Conservation (phyloP, 306 rosid genomes). For the Ceratonia siliqua region DNA sequence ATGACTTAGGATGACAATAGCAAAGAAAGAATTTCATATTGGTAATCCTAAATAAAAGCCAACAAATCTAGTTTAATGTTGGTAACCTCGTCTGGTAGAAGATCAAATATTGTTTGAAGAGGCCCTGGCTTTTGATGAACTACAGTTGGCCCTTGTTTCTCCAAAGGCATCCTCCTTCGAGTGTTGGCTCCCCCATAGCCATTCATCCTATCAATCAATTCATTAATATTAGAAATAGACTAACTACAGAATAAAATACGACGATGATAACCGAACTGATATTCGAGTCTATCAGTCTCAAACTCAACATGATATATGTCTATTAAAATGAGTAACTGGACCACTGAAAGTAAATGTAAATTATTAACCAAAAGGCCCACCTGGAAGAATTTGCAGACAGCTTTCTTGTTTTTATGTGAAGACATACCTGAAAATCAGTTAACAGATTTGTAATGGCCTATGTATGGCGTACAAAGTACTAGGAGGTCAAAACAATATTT, state of each 20-base stretch:
- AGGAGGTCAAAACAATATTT: conserved; percentile 15
- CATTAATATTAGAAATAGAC: conserved; percentile 28
- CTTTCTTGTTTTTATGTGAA: conserved; percentile 71
- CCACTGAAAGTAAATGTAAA: conserved; percentile 8
- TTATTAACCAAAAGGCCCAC: conserved; percentile 45
- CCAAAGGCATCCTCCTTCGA: conserved; percentile 73
- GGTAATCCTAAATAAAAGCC: conserved; percentile 17
- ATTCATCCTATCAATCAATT: conserved; percentile 52
- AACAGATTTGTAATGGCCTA: conserved; percentile 31
- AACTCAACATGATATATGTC: conserved; percentile 3
- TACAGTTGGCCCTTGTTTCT: conserved; percentile 75
- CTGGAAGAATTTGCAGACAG: conserved; percentile 65
- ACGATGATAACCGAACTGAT: conserved; percentile 26
- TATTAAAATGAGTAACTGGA: conserved; percentile 11
- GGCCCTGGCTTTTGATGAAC: conserved; percentile 98
- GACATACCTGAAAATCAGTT: conserved; percentile 82
- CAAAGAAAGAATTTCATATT: conserved; percentile 1
- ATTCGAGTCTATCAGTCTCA: background rate
- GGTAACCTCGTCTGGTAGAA: conserved; percentile 83
- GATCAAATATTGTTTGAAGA: conserved; percentile 86
- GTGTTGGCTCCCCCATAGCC: conserved; percentile 73
- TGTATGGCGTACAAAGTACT: conserved; percentile 25
- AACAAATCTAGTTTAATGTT: conserved; percentile 32
- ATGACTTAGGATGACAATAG: background rate
- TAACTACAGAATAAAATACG: background rate